Evolutionary conservation across 192 early-diverging fungal genomes (phyloP), one percentile per base, ranked within the genome.

Genomic region (Coemansia sp.): DNA sequence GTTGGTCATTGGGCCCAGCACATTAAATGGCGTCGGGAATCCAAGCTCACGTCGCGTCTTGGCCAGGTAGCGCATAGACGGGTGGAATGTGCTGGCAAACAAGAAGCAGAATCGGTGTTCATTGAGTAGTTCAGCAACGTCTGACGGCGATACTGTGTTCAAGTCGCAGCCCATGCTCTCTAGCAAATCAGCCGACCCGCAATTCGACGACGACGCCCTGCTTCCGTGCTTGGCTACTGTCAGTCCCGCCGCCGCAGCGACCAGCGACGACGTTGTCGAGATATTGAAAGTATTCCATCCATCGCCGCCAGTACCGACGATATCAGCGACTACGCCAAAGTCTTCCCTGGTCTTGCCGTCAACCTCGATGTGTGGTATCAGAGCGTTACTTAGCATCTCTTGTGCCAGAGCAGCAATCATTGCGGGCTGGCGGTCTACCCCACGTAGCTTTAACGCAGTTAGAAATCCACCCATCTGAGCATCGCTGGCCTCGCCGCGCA

Each of bases 231-330:
- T 98, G 53, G 94, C 94, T 43, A 98, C 91, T 65, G 85, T 85
- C 62, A 86, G 86, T 31, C 96, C 96, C 6, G 95, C 95, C 29
- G 94, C 96, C 3, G 96, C 96, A 24, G 91, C 91, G 0, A 98
- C 92, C 42, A 98, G 87, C 24, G 92, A 89, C 9, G 93, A 86
- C 0, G 96, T 93, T 1, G 96, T 98, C 10, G 90, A 92, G 20
- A 97, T 95, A 71, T 98, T 98, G 70, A 96, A 98, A 31, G 96
- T 98, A 72, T 98, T 86, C 67, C 94, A 92, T 9, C 94, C 95
- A 79, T 98, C 96, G 10, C 96, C 96, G 27, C 96, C 96, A 3
- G 96, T 98, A 3, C 96, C 96, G 1, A 97, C 95, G 80, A 97
- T 95, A 73, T 98, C 95, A 6, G 93, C 88, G 3, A 93, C 20